Evolutionary conservation across 139 green algal genomes (phyloP).

Genomic region (Chlorella sp.): DNA sequence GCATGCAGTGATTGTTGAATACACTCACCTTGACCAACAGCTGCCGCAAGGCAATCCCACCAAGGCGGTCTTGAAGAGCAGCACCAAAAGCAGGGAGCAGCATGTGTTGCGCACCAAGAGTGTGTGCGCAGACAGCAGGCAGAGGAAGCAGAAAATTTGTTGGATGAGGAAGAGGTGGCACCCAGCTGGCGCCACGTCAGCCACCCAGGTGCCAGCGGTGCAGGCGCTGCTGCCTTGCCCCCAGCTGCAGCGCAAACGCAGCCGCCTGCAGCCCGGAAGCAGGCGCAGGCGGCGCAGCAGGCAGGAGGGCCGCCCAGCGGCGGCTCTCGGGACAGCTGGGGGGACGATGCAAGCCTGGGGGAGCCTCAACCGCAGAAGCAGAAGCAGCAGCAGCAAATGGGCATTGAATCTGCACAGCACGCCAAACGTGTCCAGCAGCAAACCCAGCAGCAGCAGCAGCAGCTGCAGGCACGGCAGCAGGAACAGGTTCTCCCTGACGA

Average conservation of each 20-base stretch:
- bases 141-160: too few species aligned
- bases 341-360: not conserved
- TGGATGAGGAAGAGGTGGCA: not conserved
- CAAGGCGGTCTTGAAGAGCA: too few species aligned
- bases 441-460: constrained; percentile 7
- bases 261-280: not conserved
- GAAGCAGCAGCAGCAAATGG: not conserved
- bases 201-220: not conserved
- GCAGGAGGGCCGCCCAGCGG: not conserved
- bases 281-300: not conserved
- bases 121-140: too few species aligned
- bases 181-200: not conserved
- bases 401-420: too few species aligned
- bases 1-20: too few species aligned
- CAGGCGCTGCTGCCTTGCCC: not conserved
- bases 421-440: too few species aligned
- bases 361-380: not conserved
- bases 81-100: too few species aligned
- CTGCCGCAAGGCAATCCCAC: too few species aligned
- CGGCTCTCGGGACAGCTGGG: not conserved
- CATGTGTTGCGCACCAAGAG: too few species aligned
- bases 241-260: not conserved
- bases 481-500: not conserved
- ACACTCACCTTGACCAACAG: too few species aligned
- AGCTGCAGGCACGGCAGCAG: not conserved